A percentile compares a stretch with the other conserved stretches of the same genome.
Evolutionary conservation across 2,329 filamentous ascomycete genomes (phyloP).

Genomic region (Fragosphaeria purpurea): DNA sequence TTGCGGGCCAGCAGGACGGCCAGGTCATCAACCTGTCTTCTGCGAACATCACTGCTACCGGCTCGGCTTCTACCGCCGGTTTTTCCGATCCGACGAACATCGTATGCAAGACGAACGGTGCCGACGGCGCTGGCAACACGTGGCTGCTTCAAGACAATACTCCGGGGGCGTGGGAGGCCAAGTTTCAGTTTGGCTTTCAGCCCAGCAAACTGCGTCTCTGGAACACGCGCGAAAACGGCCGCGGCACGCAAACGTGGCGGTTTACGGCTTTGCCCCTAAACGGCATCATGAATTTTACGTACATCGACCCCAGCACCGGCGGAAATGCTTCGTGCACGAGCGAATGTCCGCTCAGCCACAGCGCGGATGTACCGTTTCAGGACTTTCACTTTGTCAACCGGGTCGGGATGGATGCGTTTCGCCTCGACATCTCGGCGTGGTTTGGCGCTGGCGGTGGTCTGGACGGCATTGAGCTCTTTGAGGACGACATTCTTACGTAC

Average conservation of each 20-base stretch:
- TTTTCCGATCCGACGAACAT: constrained; percentile 72
- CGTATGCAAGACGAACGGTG: constrained; percentile 62
- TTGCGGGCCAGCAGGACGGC: constrained; percentile 54
- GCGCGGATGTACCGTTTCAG: constrained; percentile 57
- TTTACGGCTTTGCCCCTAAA: constrained; percentile 77
- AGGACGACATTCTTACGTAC: constrained; percentile 76
- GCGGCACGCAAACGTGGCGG: constrained; percentile 80
- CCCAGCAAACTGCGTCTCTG: constrained; percentile 80
- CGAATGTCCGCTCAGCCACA: constrained; percentile 71
- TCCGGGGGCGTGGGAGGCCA: constrained; percentile 73
- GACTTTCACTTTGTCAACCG: constrained; percentile 86
- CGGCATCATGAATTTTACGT: constrained; percentile 95
- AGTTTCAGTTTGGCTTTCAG: constrained; percentile 72
- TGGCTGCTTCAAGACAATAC: constrained; percentile 72
- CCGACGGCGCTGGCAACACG: constrained; percentile 62
- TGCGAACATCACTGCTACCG: constrained; percentile 61
- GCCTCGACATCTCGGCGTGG: constrained; percentile 76
- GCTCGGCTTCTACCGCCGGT: constrained; percentile 50
- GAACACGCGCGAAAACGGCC: constrained; percentile 76
- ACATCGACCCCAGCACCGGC: constrained; percentile 64
- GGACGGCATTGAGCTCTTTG: constrained; percentile 75
- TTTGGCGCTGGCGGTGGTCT: constrained; percentile 81
- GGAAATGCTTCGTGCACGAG: constrained; percentile 64
- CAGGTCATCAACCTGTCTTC: constrained; percentile 77
- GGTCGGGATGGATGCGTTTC: constrained; percentile 81